Base-by-base conservation (phyloP, 306 rosid species). In the Betula pendula region DNA sequence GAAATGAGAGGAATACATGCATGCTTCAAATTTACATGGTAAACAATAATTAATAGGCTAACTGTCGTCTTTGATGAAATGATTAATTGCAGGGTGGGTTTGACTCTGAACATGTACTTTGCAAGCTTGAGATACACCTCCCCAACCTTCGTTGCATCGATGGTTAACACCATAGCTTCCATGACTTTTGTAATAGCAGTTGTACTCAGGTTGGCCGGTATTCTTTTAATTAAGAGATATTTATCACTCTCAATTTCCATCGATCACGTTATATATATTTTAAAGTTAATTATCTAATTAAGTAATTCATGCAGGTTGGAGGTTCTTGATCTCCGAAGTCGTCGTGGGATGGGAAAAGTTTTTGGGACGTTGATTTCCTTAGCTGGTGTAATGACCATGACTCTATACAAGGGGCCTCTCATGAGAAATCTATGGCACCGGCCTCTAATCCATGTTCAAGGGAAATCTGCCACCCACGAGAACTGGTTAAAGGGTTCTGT, bases 121-220 rank as follows among this genome's bases (percentile, higher is more conserved):
- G 95, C 96, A 79, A 90, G 98, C 81, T 76, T 90, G 66, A 88
- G 80, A 76, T 92, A 85, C 85, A 89, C 96, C 31, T 87, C 92
- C 83, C 93, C 96, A 5, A 89, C 98, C 74, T 95, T 92, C 77
- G 68, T 90, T 55, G 80, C 95, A 51, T 88, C 96, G 58, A 58
- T 87, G 82, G 27, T 87, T 75, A 95, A 95, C 89, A 87, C 92
- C 50, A 81, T 90, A 75, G 84, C 95, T 83, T 72, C 93, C 69
- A 65, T 95, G 12, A 95, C 96, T 38, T 95, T 92, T 68, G 47
- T 88, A n/a, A 92, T 92, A 65, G 98, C 98, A 4, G 80, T 90
- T 45, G 60, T 33, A 45, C 68, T 92, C 72, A 89, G 93, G 97
- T 90, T 71, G 56, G 76, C 22, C 17, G 68, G 20, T 35, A 38